These are phyloP conservation scores for Juglanconis oblonga DNA, from an alignment of 2,329 filamentous ascomycete genomes.

Conservation along the genomic window DNA sequence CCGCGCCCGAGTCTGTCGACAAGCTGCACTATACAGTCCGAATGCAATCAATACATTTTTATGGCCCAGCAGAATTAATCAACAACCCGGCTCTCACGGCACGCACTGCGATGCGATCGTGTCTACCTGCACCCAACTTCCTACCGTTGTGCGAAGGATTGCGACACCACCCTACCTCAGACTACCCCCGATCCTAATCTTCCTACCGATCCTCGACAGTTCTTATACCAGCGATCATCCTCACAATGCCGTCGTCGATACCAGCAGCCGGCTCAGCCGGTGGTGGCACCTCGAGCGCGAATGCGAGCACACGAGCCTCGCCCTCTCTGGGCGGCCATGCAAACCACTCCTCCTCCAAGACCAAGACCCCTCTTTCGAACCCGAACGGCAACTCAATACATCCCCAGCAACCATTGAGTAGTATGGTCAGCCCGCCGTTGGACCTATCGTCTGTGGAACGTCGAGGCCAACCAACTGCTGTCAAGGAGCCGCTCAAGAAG, in stretches of 20 bases:
- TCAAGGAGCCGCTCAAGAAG: slow-evolving; percentile 73
- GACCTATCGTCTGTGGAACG: slow-evolving; percentile 90
- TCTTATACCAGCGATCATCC: neutral
- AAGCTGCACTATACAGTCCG: neutral
- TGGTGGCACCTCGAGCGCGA: slow-evolving; percentile 37
- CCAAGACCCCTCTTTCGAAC: slow-evolving; percentile 51
- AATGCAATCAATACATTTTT: neutral
- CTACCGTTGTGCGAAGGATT: slow-evolving; percentile 17
- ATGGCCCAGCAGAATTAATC: neutral
- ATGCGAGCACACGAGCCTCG: slow-evolving; percentile 51
- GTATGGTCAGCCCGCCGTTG: slow-evolving; percentile 60
- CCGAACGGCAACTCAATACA: slow-evolving; percentile 48
- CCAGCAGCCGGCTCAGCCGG: slow-evolving; percentile 31
- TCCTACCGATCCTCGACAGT: neutral
- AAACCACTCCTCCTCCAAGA: slow-evolving; percentile 34
- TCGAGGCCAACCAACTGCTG: slow-evolving; percentile 75
- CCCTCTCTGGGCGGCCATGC: slow-evolving; percentile 38
- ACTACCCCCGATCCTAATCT: neutral
- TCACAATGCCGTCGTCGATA: slow-evolving; percentile 38
- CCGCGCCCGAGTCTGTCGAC: neutral
- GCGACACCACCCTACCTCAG: slow-evolving; percentile 7
- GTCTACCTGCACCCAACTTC: slow-evolving; percentile 14
- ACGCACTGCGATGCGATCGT: slow-evolving; percentile 20
- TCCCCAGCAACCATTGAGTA: slow-evolving; percentile 50
- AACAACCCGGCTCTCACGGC: neutral